A percentile compares a stretch with the other conserved stretches of the same genome.
Conservation (phyloP, 495 filamentous ascomycete species). For the Neurospora sp. region DNA sequence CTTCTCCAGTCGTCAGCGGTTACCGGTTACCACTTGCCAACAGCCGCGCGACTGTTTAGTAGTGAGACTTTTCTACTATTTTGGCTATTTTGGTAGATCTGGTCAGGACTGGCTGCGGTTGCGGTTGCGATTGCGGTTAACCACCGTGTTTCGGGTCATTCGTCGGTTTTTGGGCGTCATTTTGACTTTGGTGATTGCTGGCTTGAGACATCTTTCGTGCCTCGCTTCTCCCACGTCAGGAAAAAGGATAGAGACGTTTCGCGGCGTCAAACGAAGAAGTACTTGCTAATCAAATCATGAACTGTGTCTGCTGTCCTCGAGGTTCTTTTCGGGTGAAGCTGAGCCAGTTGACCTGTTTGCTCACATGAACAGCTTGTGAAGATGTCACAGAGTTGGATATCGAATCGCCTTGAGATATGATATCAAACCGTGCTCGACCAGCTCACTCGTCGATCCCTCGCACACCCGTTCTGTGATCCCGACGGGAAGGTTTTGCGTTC, state of each 20-base stretch:
- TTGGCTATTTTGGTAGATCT: not conserved
- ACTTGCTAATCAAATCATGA: not conserved
- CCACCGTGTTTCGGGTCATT: not conserved
- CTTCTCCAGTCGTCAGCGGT: not conserved
- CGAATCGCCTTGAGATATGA: not conserved
- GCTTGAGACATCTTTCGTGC: not conserved
- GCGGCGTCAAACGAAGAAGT: not conserved
- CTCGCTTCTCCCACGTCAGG: not conserved
- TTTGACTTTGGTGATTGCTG: not conserved
- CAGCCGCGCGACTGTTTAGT: slow-evolving; percentile 1
- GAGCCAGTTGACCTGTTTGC: not conserved
- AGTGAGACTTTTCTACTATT: not conserved
- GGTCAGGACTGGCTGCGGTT: not conserved
- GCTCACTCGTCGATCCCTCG: not conserved
- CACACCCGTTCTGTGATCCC: not conserved
- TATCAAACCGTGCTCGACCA: not conserved
- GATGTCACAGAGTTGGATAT: not conserved
- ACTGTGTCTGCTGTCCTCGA: not conserved
- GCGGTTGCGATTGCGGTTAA: not conserved
- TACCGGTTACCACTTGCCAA: not conserved
- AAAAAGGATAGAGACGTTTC: not conserved
- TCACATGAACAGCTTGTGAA: not conserved
- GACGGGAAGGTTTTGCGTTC: not conserved
- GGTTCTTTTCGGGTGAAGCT: not conserved
- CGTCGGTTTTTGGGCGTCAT: not conserved